A percentile compares a stretch with the other conserved stretches of the same genome.
Conservation (phyloP, 345 rosid species). For the Heritiera fomes region DNA sequence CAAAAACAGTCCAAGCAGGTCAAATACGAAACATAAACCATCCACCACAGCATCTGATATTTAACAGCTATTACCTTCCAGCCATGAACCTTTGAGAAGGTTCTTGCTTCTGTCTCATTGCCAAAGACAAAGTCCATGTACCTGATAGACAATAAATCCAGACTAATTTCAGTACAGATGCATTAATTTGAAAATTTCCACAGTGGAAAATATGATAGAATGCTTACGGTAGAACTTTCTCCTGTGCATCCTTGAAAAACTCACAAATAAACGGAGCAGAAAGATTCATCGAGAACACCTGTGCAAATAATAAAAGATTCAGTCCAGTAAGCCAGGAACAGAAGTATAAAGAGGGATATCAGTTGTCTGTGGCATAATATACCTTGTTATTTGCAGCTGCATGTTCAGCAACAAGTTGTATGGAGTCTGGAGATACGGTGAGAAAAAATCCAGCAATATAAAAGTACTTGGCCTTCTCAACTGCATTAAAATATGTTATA, state of each 20-base stretch:
- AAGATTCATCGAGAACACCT: slow-evolving; percentile 88
- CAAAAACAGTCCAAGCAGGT: slow-evolving; percentile 5
- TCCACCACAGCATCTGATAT: not conserved
- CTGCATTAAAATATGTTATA: slow-evolving; percentile 35
- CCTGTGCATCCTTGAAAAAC: slow-evolving; percentile 85
- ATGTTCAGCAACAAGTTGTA: slow-evolving; percentile 83
- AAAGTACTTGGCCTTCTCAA: slow-evolving; percentile 83
- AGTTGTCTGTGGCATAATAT: not conserved
- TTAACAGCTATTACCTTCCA: slow-evolving; percentile 68
- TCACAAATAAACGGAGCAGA: slow-evolving; percentile 97
- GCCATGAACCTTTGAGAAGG: slow-evolving; percentile 86
- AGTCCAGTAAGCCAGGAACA: not conserved
- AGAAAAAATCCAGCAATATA: slow-evolving; percentile 95
- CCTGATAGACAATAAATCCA: slow-evolving; percentile 33
- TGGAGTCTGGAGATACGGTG: slow-evolving; percentile 90
- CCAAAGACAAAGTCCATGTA: slow-evolving; percentile 88
- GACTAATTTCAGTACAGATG: not conserved
- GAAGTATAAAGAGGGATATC: not conserved
- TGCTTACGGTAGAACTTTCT: slow-evolving; percentile 75
- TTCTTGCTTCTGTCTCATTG: slow-evolving; percentile 93
- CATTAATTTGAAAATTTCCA: not conserved
- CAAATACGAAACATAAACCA: not conserved
- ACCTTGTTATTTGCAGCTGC: slow-evolving; percentile 94
- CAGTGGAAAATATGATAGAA: not conserved
- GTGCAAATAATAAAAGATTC: slow-evolving; percentile 23